Base-by-base conservation (phyloP, 2,329 filamentous ascomycete species). In the Verticillium longisporum region DNA sequence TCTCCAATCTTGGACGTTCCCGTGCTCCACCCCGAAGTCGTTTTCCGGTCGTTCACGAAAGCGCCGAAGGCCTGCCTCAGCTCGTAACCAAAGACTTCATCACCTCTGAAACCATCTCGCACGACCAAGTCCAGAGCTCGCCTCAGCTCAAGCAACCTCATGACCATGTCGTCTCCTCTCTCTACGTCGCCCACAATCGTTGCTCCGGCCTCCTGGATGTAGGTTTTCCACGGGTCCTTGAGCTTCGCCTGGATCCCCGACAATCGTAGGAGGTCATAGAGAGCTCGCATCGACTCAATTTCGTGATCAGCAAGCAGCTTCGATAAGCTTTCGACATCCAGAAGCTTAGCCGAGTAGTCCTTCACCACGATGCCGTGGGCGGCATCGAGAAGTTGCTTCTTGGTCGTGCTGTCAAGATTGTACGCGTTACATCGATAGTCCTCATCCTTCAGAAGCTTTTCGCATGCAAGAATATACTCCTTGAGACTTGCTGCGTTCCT, bases 1-100 rank as follows among this genome's bases (percentile, higher is more conserved):
- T 99, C 95, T 57, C 94, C 95, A 14, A 96, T 92, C 79, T 96
- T 98, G 18, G 92, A 92, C 61, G 93, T 96, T 61, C 92, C 89
- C 0, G 90, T 91, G 58, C 87, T 86, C 84, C 90, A 94, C 4
- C 86, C 88, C 4, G 86, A 80, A 7, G 85, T 82, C 1, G 85
- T 87, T 70, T 88, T 90, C 70, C 89, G 89, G 73, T 95, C 91
- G 73, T 99, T 99, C 81, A 99, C 97, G 68, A 98, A 97, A 1
- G 80, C 83, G 59, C 90, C 88, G 70, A 99, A 98, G 0, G 91
- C 84, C 68, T 97, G 92, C 61, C 95, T 85, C 66, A 99, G 81
- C 11, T 83, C 86, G 72, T 93, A 90, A 0, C 87, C 83, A 57
- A 98, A 87, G 26, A 85, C 83, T n/a, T 92, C 86, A 66, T 97